Evolutionary conservation across 2,329 filamentous ascomycete genomes (phyloP).

Genomic region (Cercospora sp.): DNA sequence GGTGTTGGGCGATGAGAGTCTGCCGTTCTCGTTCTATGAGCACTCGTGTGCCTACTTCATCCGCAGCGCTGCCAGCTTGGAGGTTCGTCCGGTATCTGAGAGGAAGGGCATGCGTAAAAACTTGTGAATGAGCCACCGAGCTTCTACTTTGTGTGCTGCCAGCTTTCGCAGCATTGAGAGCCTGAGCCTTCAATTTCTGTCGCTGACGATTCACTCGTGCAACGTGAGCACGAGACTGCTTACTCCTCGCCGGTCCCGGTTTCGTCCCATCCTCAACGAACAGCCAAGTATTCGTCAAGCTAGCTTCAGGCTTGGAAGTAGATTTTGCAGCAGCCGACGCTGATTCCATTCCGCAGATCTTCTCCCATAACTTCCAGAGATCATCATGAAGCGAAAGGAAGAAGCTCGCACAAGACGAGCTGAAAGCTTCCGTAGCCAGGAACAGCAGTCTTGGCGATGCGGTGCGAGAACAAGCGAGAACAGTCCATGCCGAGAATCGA

Average conservation of each 20-base stretch:
- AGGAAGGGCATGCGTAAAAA: background rate
- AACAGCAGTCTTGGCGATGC: background rate
- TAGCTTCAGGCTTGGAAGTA: background rate
- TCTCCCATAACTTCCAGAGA: background rate
- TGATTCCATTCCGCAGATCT: background rate
- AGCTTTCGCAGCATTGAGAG: background rate
- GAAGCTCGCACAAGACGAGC: background rate
- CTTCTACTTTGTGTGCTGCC: background rate
- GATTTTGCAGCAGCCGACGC: background rate
- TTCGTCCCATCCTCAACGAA: conserved; percentile 18
- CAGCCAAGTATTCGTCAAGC: conserved; percentile 4
- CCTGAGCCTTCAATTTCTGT: conserved; percentile 15
- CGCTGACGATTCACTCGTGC: conserved; percentile 21
- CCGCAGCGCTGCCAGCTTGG: background rate
- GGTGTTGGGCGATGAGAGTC: background rate
- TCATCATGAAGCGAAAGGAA: background rate
- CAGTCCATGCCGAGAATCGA: background rate
- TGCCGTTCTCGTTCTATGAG: background rate
- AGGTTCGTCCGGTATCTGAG: background rate
- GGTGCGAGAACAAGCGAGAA: background rate
- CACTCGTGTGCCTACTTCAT: background rate
- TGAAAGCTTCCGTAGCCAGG: background rate
- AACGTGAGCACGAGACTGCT: conserved; percentile 23
- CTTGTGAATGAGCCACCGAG: background rate
- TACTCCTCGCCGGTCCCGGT: conserved; percentile 12